phyloP scores from a whole-genome alignment of 164 flowering plant genomes.

The Magnolia kwangsiensis region DNA sequence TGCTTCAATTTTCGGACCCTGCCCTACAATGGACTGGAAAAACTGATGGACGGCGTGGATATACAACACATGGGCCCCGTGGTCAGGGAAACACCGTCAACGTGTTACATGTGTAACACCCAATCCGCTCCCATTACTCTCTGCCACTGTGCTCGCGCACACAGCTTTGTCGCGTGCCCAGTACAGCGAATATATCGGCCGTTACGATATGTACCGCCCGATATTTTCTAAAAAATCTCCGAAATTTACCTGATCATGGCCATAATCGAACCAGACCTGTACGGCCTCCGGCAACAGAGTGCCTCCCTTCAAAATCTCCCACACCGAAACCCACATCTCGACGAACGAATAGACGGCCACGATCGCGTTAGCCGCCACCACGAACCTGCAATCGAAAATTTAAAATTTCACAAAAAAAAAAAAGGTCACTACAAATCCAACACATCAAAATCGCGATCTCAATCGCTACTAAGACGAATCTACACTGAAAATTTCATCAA shows the following conservation, averaged over 20 bases:
- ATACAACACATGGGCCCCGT: too few relatives aligned
- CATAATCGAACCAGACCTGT: constrained; percentile 92
- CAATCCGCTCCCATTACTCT: too few relatives aligned
- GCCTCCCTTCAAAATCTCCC: constrained; percentile 68
- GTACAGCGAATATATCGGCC: background rate
- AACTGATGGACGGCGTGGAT: too few relatives aligned
- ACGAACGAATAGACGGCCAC: constrained; percentile 69
- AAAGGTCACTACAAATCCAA: background rate
- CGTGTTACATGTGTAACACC: too few relatives aligned
- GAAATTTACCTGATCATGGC: constrained; percentile 78
- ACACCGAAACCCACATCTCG: constrained; percentile 62
- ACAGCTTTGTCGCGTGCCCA: background rate
- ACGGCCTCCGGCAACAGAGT: constrained; percentile 62
- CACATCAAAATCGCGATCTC: background rate
- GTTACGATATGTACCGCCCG: background rate
- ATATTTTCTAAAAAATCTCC: too few relatives aligned
- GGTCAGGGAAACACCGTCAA: too few relatives aligned
- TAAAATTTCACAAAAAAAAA: background rate
- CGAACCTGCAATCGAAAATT: constrained; percentile 38
- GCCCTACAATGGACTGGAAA: too few relatives aligned
- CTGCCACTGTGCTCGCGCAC: background rate
- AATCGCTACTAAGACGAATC: background rate
- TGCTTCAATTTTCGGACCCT: too few relatives aligned
- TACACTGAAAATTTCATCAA: too few relatives aligned
- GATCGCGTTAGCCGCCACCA: constrained; percentile 59